Evolutionary conservation across 1,284 basidiomycete genomes (phyloP), one percentile per base, ranked within the genome.

Genomic region (Wolfiporia cocos): DNA sequence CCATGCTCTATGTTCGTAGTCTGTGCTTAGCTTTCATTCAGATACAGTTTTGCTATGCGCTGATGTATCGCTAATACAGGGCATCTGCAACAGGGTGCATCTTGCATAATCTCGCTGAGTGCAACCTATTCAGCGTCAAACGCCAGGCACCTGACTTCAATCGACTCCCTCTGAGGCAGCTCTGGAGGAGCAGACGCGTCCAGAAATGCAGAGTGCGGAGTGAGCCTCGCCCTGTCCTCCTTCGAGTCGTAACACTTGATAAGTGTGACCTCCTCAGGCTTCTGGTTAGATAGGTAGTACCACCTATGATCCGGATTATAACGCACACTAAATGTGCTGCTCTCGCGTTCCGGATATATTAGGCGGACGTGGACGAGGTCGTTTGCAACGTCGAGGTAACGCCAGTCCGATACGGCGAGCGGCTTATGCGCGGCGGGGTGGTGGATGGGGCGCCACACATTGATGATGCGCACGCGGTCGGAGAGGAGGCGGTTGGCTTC

Each of bases 191-290:
- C 67, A 11, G 57, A 55, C n/a, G 48, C 45, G 46, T 74, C 69
- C 32, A 47, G 22, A 52, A 74, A 74, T 2, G 70, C 71, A 7
- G 65, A 61, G 42, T 74, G 73, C 4, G 71, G 68, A 0, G 71
- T 69, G 46, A 71, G 51, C 23, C 59, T 56, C 31, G 71, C 69
- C 46, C 57, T 58, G 39, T 60, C 57, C 34, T 53, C 51, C 44
- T 64, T 58, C 14, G 68, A 67, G 50, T 71, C 68, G 40, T 61
- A 71, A 53, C 68, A 70, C 61, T 74, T 74, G 53, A 74, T 66
- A 26, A 74, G 50, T 7, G 61, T 61, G 10, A 70, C 65, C 49
- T 76, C 70, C 21, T 72, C 64, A 0, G 71, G 70, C 2, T 59
- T 63, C 60, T 73, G 65, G 35, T 63, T 62, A 3, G 60, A 55